Conservation (phyloP, 345 rosid genomes). For the Brassica incana region DNA sequence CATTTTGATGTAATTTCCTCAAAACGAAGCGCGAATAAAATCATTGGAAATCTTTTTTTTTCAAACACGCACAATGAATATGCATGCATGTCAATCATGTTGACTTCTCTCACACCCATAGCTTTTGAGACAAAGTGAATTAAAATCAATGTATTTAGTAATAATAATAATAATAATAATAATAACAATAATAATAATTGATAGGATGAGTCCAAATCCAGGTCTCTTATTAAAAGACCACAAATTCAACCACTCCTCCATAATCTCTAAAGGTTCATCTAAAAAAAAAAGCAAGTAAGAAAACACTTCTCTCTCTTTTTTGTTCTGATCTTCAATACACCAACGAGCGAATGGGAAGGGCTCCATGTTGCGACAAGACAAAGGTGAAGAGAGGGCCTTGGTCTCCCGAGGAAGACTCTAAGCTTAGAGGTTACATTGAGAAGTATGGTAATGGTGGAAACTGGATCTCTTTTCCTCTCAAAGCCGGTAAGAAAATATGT, state of each 20-base stretch:
- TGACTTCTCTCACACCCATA: conserved; percentile 38
- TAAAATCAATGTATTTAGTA: neutral
- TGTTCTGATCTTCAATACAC: conserved; percentile 27
- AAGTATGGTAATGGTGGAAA: conserved; percentile 90
- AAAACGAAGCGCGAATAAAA: neutral
- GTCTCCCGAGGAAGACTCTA: conserved; percentile 95
- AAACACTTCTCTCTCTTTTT: conserved; percentile 20
- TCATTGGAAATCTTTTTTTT: neutral
- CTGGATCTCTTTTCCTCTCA: conserved; percentile 90
- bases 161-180: too few relatives aligned
- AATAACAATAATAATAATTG: conserved; percentile 17
- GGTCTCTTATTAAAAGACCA: conserved; percentile 36
- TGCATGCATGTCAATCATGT: conserved; percentile 46
- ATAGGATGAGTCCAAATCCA: conserved; percentile 29
- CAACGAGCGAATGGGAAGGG: conserved; percentile 67
- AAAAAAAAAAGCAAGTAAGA: conserved; percentile 23
- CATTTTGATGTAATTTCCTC: neutral
- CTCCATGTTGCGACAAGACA: conserved; percentile 96
- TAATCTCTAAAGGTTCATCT: conserved; percentile 25
- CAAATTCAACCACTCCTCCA: conserved; percentile 38
- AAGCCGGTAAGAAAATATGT: conserved; percentile 61
- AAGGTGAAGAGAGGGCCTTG: conserved; percentile 96
- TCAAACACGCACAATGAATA: conserved; percentile 26
- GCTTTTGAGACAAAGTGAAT: conserved; percentile 27
- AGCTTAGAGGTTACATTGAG: conserved; percentile 80